Base-by-base conservation (phyloP, 345 rosid genomes). In the Punica granatum region DNA sequence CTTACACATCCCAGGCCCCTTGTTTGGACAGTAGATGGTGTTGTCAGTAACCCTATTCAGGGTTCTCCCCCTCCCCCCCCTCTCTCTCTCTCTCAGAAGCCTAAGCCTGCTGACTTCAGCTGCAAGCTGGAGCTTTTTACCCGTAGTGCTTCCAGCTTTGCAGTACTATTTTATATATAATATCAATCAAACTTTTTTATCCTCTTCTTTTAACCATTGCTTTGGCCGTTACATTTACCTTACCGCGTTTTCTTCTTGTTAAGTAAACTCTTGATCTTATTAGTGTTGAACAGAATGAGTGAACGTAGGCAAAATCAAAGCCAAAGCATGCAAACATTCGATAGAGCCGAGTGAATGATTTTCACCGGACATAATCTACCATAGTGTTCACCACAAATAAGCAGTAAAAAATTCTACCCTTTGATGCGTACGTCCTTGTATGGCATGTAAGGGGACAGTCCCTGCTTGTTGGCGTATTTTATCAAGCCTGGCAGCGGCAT, bases 11-110 rank as follows among this genome's bases (percentile, higher is more conserved):
- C 62, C n/a, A 34, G n/a, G n/a, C 44, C 54, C 75, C 63, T 67
- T 72, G 71, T 65, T 36, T 61, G 81, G 80, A 65, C 64, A 66
- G 18, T 7, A 46, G 61, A 56, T 28, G 33, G 61, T 16, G 61
- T 56, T 56, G 61, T 56, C 34, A 12, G 21, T 10, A 51, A 13
- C 58, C 58, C 61, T 12, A 54, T 30, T 11, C 41, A 5, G 11
- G 11, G 41, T 37, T 11, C 41, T 6, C 26, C 7, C 61, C 61
- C 61, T 28, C 23, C 13, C 16, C 0, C 12, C 7, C 26, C 60
- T 13, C 14, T 54, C 60, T 28, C 32, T 28, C 61, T 1, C 61
- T 26, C 34, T 1, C 33, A 11, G 61, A 56, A 56, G 2, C 61
- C 61, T 56, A 56, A 26, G 34, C 61, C 34, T 56, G 61, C 34